Conservation (phyloP, 1,284 basidiomycete genomes). For the Athelia psychrophila region DNA sequence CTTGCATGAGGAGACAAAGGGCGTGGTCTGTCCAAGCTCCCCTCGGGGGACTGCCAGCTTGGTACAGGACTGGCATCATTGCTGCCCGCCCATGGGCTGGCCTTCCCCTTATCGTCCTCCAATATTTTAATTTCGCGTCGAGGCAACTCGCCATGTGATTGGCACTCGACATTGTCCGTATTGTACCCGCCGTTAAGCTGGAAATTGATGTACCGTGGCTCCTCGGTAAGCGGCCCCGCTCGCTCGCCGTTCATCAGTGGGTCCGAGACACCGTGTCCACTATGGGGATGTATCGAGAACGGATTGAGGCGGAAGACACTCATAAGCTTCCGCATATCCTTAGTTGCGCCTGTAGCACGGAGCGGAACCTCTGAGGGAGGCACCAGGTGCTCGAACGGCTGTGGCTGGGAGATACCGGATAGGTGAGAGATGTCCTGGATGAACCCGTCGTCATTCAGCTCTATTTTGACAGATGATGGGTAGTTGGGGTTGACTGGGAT, state of each 20-base stretch:
- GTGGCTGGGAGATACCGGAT: conserved; percentile 20
- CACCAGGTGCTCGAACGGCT: conserved; percentile 35
- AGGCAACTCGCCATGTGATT: too few relatives aligned
- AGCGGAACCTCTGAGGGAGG: conserved; percentile 67
- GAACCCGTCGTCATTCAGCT: conserved; percentile 28
- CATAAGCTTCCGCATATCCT: conserved; percentile 71
- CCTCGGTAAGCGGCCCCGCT: conserved; percentile 52
- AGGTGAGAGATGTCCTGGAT: conserved; percentile 31
- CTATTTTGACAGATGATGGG: conserved; percentile 26
- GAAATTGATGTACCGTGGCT: conserved; percentile 60
- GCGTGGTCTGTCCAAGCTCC: too few relatives aligned
- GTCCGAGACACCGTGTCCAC: conserved; percentile 26
- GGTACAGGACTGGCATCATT: too few relatives aligned
- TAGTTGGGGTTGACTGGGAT: too few relatives aligned
- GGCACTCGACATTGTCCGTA: conserved; percentile 1
- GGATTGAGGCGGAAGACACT: conserved; percentile 72
- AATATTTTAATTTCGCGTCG: too few relatives aligned
- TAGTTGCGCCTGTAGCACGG: conserved; percentile 65
- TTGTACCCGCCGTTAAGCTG: conserved; percentile 34
- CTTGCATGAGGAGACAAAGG: too few relatives aligned
- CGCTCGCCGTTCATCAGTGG: conserved; percentile 39
- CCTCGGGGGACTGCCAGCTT: too few relatives aligned
- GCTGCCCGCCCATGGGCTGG: too few relatives aligned
- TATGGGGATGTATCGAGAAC: conserved; percentile 63
- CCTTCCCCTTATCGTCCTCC: too few relatives aligned